These are phyloP conservation scores for Verticillium nubilum DNA, from an alignment of 2,329 filamentous ascomycete species.

Conservation along the genomic window DNA sequence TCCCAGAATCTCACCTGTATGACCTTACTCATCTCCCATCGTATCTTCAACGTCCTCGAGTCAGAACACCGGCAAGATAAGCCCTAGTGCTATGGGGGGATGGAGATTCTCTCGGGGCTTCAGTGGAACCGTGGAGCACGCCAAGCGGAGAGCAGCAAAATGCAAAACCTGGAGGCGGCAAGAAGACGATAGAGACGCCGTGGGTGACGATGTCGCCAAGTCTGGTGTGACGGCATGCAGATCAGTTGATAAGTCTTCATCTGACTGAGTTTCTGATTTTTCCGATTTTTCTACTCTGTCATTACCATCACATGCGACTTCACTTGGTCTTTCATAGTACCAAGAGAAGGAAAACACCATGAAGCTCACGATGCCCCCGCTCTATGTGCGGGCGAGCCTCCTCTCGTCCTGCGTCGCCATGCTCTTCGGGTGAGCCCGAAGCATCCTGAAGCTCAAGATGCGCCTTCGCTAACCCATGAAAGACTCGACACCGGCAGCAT, in stretches of 20 bases:
- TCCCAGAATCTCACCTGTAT: not conserved
- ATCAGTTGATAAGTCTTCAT: not conserved
- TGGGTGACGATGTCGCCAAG: not conserved
- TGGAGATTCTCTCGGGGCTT: not conserved
- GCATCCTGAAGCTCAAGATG: not conserved
- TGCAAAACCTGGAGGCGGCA: no score
- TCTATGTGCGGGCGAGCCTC: slow-evolving; percentile 22
- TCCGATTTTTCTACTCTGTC: not conserved
- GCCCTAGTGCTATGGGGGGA: not conserved
- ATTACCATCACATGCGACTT: not conserved
- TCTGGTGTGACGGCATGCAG: not conserved
- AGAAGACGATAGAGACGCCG: not conserved
- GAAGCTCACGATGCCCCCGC: slow-evolving; percentile 10
- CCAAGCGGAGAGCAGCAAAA: not conserved
- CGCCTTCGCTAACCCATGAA: not conserved
- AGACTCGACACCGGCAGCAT: slow-evolving; percentile 44
- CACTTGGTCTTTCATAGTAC: not conserved
- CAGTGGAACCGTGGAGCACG: not conserved
- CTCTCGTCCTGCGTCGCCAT: slow-evolving; percentile 23
- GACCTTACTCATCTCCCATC: not conserved
- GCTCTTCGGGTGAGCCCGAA: slow-evolving; percentile 22
- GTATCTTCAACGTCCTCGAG: not conserved
- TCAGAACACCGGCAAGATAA: not conserved
- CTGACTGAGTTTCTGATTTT: not conserved
- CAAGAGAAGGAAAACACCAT: not conserved